Percentiles rank a stretch among this genome's conserved stretches.
Conservation (phyloP, 129 eudicot species). For the Heracleum sosnowskyi region DNA sequence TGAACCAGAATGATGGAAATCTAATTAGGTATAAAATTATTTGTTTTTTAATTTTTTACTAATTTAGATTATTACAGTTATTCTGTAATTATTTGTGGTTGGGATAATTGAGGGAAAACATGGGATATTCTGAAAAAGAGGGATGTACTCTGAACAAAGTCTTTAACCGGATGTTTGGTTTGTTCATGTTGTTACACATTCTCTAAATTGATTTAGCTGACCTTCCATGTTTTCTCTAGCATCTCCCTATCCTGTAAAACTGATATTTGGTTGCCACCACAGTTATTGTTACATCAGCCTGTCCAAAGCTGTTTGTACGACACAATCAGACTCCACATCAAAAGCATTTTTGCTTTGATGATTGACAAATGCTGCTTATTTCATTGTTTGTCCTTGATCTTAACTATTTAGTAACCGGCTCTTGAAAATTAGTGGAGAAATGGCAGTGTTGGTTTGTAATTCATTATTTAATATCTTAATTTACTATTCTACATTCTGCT, state of each 20-base stretch:
- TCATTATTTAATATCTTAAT: no score
- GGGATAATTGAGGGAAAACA: background rate
- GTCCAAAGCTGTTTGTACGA: slow-evolving; percentile 25
- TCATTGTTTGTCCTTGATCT: no score
- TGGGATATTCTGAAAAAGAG: background rate
- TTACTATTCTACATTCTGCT: no score
- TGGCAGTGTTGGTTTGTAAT: no score
- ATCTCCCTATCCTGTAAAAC: background rate
- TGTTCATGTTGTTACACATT: background rate
- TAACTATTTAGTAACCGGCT: no score
- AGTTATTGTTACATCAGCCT: slow-evolving; percentile 9
- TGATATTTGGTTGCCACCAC: no score
- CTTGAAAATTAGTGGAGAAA: no score
- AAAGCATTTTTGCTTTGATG: background rate
- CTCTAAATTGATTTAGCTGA: no score
- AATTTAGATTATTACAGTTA: background rate
- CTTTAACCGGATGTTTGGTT: background rate
- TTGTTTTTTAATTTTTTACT: no score
- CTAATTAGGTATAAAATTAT: no score
- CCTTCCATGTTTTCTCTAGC: background rate
- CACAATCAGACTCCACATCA: slow-evolving; percentile 2
- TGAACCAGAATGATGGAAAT: background rate
- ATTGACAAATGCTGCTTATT: background rate
- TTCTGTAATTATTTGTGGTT: no score
- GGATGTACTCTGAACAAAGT: background rate